Evolutionary conservation across 2,329 filamentous ascomycete species (phyloP).

Genomic region (Nectriaceae sp.): DNA sequence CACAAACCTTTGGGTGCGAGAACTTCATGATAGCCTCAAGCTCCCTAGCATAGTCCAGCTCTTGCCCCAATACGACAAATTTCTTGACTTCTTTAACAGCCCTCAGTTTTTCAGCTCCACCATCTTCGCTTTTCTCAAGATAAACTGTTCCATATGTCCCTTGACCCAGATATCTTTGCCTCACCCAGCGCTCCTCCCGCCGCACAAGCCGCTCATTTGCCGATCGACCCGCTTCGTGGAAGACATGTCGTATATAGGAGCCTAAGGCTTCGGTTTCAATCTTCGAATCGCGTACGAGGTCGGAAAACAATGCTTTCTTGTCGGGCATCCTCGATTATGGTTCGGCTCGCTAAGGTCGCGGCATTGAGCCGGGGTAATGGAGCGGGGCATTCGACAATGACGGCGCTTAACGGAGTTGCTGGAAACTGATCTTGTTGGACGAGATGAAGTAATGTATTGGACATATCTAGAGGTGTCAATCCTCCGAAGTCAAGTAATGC

Average conservation of each 20-base stretch:
- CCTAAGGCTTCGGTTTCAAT: conserved; percentile 8
- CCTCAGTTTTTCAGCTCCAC: conserved; percentile 1
- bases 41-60: conserved; percentile 4
- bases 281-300: conserved; percentile 20
- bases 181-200: conserved; percentile 5
- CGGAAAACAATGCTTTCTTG: conserved; percentile 1
- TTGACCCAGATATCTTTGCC: conserved; percentile 3
- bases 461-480: no score
- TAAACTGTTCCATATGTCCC: conserved; percentile 9
- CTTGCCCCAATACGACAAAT: background rate
- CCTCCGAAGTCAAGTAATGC: background rate
- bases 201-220: background rate
- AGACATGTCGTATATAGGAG: conserved; percentile 4
- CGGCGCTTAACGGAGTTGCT: background rate
- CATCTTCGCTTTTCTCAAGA: conserved; percentile 2
- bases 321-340: background rate
- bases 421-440: background rate
- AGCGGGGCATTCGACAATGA: background rate
- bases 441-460: no score
- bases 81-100: conserved; percentile 5
- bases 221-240: background rate
- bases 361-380: background rate
- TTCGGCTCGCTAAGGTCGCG: background rate
- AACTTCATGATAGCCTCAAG: conserved; percentile 13
- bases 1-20: conserved; percentile 6